These are phyloP conservation scores for Eucalyptus urophylla DNA, from an alignment of 345 rosid species.

Conservation along the genomic window DNA sequence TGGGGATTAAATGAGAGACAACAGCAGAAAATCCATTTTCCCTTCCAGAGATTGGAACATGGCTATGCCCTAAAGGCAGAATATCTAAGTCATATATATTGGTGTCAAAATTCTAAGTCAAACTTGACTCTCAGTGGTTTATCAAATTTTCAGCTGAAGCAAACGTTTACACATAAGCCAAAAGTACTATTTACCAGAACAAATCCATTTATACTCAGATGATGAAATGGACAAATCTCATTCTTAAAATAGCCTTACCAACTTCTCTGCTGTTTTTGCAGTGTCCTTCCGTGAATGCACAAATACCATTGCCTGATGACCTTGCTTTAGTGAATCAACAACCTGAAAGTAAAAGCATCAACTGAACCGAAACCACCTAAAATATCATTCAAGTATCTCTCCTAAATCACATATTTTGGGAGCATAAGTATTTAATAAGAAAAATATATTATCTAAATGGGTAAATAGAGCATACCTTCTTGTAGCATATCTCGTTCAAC, in stretches of 20 bases:
- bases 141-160: background rate
- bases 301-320: constrained; percentile 95
- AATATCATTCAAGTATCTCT: background rate
- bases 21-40: background rate
- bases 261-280: constrained; percentile 81
- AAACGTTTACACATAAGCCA: background rate
- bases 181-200: background rate
- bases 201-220: background rate
- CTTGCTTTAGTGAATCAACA: constrained; percentile 78
- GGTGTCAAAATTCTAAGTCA: background rate
- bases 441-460: background rate
- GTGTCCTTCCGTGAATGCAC: constrained; percentile 98
- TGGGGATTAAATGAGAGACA: background rate
- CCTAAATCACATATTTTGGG: background rate
- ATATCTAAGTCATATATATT: background rate
- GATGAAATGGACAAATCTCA: background rate
- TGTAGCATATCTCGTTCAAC: constrained; percentile 88
- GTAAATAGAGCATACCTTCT: constrained; percentile 37
- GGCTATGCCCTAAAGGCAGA: background rate
- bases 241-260: constrained; percentile 32
- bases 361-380: constrained; percentile 3
- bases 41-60: background rate
- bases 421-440: background rate
- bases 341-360: constrained; percentile 27
- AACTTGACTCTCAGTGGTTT: background rate